Percentiles rank a stretch among this genome's conserved stretches.
Conservation (phyloP, 345 rosid species). For the Gossypium arboreum region DNA sequence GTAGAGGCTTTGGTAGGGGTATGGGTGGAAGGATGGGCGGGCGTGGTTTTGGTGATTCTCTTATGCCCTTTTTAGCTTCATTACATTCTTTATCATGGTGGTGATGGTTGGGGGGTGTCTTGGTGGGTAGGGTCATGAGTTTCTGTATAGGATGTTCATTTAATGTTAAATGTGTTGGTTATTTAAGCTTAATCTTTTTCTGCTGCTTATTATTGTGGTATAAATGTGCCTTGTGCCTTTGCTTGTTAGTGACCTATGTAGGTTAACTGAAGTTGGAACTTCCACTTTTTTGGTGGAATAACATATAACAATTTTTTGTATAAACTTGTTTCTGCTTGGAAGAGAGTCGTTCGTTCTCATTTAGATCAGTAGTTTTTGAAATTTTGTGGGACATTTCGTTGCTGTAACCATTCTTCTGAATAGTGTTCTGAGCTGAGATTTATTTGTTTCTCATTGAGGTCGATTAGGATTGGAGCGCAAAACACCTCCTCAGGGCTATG, state of each 20-base stretch:
- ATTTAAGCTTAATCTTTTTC: neutral
- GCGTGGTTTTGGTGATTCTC: conserved; percentile 88
- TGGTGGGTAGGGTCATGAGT: neutral
- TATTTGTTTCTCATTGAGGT: conserved; percentile 27
- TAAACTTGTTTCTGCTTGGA: neutral
- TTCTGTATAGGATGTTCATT: neutral
- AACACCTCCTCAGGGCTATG: conserved; percentile 95
- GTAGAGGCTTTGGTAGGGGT: conserved; percentile 96
- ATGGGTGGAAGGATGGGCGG: conserved; percentile 88
- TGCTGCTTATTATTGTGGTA: neutral
- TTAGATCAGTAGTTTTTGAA: neutral
- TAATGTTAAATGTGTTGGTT: neutral
- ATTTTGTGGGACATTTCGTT: neutral
- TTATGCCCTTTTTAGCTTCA: conserved; percentile 9
- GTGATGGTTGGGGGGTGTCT: neutral
- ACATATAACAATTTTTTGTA: neutral
- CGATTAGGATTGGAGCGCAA: conserved; percentile 81
- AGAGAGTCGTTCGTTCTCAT: neutral
- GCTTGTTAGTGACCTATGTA: neutral
- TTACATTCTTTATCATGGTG: neutral
- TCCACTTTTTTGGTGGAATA: neutral
- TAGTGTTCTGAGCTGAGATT: conserved; percentile 18
- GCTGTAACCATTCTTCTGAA: neutral
- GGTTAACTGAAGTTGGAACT: neutral
- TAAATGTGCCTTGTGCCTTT: conserved; percentile 1